phyloP scores from a whole-genome alignment of 1,139 yeast species.

The Meyerozyma athensensis region DNA sequence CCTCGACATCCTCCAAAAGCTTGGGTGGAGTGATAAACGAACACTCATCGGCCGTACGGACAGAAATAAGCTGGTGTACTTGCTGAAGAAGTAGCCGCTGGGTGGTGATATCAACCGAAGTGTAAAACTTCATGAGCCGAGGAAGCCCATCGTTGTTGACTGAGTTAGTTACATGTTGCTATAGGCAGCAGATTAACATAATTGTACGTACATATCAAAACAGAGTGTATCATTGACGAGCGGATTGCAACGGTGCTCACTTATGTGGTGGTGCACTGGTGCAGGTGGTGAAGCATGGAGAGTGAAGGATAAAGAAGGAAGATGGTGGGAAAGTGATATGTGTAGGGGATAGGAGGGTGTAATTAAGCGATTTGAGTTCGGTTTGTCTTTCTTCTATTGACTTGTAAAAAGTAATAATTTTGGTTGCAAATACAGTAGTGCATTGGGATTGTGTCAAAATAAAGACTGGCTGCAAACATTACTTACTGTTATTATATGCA shows the following conservation, averaged over 20 bases:
- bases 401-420: too few species aligned
- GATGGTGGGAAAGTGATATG: too few species aligned
- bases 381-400: too few species aligned
- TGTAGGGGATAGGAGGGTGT: too few species aligned
- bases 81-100: constrained; percentile 72
- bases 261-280: too few species aligned
- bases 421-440: too few species aligned
- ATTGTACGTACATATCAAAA: constrained; percentile 64
- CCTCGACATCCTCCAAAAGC: constrained; percentile 65
- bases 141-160: constrained; percentile 94
- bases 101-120: constrained; percentile 78
- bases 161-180: constrained; percentile 31
- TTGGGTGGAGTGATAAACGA: constrained; percentile 81
- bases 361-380: too few species aligned
- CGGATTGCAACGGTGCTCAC: too few species aligned
- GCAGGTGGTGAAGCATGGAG: background rate
- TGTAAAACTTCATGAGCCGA: constrained; percentile 83
- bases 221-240: constrained; percentile 77
- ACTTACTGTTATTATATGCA: too few species aligned
- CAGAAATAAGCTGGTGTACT: constrained; percentile 65
- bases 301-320: too few species aligned
- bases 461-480: too few species aligned
- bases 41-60: constrained; percentile 68
- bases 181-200: background rate
- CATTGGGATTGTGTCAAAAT: too few species aligned